Evolutionary conservation across 1,284 basidiomycete genomes (phyloP), one percentile per base, ranked within the genome.

Genomic region (Ustilago loliicola): DNA sequence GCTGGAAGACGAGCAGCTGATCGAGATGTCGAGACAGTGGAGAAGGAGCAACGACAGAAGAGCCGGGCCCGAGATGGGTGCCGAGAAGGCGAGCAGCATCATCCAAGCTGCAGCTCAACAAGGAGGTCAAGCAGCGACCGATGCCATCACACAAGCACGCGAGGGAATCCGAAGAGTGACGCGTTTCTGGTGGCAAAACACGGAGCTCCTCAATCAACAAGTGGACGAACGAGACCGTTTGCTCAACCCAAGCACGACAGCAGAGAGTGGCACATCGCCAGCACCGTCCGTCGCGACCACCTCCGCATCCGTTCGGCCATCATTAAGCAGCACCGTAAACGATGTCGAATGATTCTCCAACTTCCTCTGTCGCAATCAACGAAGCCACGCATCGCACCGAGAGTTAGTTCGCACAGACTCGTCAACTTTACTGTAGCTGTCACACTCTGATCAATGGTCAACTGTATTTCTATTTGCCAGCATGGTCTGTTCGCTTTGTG

Each of bases 81-180:
- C 68, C n/a, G 6, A 51, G 11, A 34, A 55, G 30, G 62, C 62
- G 2, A 53, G 40, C n/a, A 56, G 34, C 19, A 57, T 72, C 29
- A 67, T 67, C 21, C 42, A 52, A 5, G 32, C 47, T 34, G 71
- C 57, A 2, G 32, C 30, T 17, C 25, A 32, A 21, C 71, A 58
- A 25, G 65, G 61, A 27, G 61, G 65, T 1, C 45, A 57, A 32
- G 29, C 57, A 40, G 58, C 58, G 17, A 54, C 40, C 15, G 52
- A 64, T 17, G 61, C 53, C 3, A 63, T 67, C 40, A 60, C 54
- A 25, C 71, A 72, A 59, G 71, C 65, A 29, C 65, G 53, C 3
- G 27, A 40, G 10, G 58, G 65, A 8, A 61, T 72, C 10, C 45
- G 57, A 3, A 60, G 25, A 30, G 61, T 60, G 19, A 72, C 61